Conservation (phyloP, 1,284 basidiomycete species). For the Wolfiporia cocos region DNA sequence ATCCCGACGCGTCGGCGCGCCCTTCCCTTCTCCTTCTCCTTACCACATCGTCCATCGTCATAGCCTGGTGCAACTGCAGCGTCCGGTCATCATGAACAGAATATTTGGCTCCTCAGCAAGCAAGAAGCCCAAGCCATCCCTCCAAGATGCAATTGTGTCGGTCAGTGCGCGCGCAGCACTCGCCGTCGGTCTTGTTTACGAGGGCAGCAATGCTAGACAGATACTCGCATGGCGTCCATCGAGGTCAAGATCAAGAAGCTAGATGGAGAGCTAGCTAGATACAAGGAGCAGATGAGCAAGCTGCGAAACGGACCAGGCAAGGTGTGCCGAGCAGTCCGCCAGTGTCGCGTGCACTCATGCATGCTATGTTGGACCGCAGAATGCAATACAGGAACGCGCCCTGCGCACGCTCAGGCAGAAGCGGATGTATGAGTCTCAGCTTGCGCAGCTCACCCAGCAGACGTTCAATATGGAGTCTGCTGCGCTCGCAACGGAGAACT, state of each 20-base stretch:
- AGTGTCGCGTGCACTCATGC: not conserved
- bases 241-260: slow-evolving; percentile 98
- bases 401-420: slow-evolving; percentile 93
- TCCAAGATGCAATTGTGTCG: slow-evolving; percentile 89
- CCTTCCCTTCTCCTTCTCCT: too few relatives aligned
- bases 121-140: slow-evolving; percentile 83
- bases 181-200: slow-evolving; percentile 7
- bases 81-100: slow-evolving; percentile 70
- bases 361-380: slow-evolving; percentile 36
- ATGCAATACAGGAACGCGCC: slow-evolving; percentile 93
- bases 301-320: slow-evolving; percentile 94
- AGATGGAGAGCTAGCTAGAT: slow-evolving; percentile 87
- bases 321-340: slow-evolving; percentile 36
- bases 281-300: slow-evolving; percentile 97
- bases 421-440: slow-evolving; percentile 92
- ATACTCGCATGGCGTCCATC: slow-evolving; percentile 82
- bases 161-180: slow-evolving; percentile 38
- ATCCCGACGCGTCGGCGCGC: too few relatives aligned
- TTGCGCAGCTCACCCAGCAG: slow-evolving; percentile 90
- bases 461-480: slow-evolving; percentile 99
- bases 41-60: too few relatives aligned
- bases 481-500: slow-evolving; percentile 92
- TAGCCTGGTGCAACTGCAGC: too few relatives aligned
- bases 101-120: slow-evolving; percentile 75
- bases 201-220: slow-evolving; percentile 55